phyloP scores from a whole-genome alignment of 805 yeast species.

The Wickerhamiella azyma region DNA sequence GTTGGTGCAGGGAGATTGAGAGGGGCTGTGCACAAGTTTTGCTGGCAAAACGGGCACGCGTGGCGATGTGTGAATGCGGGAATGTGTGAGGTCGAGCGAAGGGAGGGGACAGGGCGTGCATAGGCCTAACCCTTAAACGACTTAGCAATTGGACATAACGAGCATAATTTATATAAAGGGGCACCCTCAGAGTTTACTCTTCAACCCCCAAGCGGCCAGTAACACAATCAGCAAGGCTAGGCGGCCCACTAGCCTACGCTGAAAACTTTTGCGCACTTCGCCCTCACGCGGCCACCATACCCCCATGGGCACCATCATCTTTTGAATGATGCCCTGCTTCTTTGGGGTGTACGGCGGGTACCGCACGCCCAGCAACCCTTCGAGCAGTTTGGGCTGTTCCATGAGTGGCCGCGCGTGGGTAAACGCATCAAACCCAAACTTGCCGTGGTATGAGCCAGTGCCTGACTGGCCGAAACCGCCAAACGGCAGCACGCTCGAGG shows the following conservation, averaged over 20 bases:
- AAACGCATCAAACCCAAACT: constrained; percentile 53
- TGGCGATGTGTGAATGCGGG: neutral
- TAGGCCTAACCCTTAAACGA: too few relatives aligned
- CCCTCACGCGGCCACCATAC: constrained; percentile 31
- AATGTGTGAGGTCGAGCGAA: neutral
- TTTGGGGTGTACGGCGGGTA: constrained; percentile 47
- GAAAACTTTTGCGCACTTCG: constrained; percentile 17
- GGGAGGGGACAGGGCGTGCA: neutral
- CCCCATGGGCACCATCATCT: constrained; percentile 22
- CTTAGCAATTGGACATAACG: neutral
- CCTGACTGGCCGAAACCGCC: constrained; percentile 90
- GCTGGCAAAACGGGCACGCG: neutral
- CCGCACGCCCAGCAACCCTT: constrained; percentile 42
- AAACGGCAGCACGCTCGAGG: constrained; percentile 57
- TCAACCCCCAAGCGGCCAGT: constrained; percentile 4
- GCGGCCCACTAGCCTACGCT: constrained; percentile 13
- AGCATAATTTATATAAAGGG: neutral
- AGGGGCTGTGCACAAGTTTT: neutral
- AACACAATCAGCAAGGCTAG: constrained; percentile 10
- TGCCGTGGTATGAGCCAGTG: constrained; percentile 70
- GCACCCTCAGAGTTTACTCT: neutral
- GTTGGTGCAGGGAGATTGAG: neutral
- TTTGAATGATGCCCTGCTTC: constrained; percentile 18
- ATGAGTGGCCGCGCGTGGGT: constrained; percentile 59
- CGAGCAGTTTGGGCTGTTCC: constrained; percentile 53